Evolutionary conservation across 169 alveolate species (phyloP), one percentile per base, ranked within the genome.

Genomic region (Eimeria maxima): DNA sequence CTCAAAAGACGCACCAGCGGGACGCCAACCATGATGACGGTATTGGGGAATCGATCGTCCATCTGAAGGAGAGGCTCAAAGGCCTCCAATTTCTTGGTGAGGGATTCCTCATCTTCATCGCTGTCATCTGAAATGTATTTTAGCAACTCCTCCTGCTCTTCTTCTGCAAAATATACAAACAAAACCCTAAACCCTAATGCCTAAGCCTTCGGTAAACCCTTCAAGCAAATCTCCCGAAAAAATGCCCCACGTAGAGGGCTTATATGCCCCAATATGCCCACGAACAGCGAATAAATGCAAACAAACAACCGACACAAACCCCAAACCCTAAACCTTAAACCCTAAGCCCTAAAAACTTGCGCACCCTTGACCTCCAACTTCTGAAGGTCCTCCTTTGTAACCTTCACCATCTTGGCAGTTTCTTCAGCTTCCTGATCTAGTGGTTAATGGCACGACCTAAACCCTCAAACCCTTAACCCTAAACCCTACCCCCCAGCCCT

Each of bases 41-140:
- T 90, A 63, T 90, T 63, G 6, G 97, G 97, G 44, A 95, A 95
- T 13, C 95, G 44, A 53, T 87, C 67, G 80, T 95, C 97, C 93
- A 88, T 78, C 71, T 89, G 94, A 22, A 94, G 87, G 11, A 94
- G 90, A 27, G 96, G 96, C 57, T 94, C 96, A 16, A 94, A 81
- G 20, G 86, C 55, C 53, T 71, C 80, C 45, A 86, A 80, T 33
- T 84, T 94, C 42, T 60, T 86, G 24, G 71, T 63, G 20, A 94
- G 95, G 83, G 81, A 73, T 4, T 80, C 95, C 57, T 63, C 80
- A 89, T 50, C 93, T 10, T 97, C 98, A 50, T 97, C 98, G 57
- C 95, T 87, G 95, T 95, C 97, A 6, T 86, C 93, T 3, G 96
- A 94, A 45, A 95, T n/a, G 65, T 71, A 95, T 76, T 95, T 93